Percentiles rank a stretch among this genome's conserved stretches.
These are phyloP conservation scores for Septoria linicola DNA, from an alignment of 2,329 filamentous ascomycete genomes.

Conservation along the genomic window DNA sequence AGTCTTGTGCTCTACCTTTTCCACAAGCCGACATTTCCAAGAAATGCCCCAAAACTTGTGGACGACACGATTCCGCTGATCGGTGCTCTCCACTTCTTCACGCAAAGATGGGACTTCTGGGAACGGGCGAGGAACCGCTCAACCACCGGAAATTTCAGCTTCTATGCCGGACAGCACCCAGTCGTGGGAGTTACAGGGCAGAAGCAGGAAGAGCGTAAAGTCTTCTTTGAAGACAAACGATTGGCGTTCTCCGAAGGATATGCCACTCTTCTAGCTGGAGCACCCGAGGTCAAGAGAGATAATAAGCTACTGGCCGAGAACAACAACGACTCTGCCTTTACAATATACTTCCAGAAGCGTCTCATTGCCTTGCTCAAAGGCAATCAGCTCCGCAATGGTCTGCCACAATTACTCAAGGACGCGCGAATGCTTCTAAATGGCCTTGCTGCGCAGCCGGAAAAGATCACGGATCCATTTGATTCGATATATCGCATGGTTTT, in stretches of 20 bases:
- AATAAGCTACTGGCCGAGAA: conserved; percentile 23
- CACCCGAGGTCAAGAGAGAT: conserved; percentile 37
- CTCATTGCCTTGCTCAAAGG: conserved; percentile 34
- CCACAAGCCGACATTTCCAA: conserved; percentile 26
- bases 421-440: conserved; percentile 40
- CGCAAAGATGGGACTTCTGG: conserved; percentile 48
- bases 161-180: conserved; percentile 48
- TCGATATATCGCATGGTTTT: conserved; percentile 55
- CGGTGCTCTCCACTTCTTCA: conserved; percentile 50
- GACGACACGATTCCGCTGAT: conserved; percentile 42
- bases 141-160: conserved; percentile 49
- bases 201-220: conserved; percentile 40
- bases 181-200: conserved; percentile 49
- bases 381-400: conserved; percentile 28
- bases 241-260: conserved; percentile 49
- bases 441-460: conserved; percentile 38
- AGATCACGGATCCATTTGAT: conserved; percentile 55
- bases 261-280: conserved; percentile 30
- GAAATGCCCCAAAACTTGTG: conserved; percentile 29
- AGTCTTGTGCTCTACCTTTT: conserved; percentile 27
- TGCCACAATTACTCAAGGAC: conserved; percentile 49
- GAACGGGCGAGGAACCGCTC: conserved; percentile 36
- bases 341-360: conserved; percentile 30
- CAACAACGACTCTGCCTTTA: conserved; percentile 21
- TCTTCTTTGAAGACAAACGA: conserved; percentile 49